Conservation (phyloP, 805 yeast genomes). For the Lipomyces sp. region DNA sequence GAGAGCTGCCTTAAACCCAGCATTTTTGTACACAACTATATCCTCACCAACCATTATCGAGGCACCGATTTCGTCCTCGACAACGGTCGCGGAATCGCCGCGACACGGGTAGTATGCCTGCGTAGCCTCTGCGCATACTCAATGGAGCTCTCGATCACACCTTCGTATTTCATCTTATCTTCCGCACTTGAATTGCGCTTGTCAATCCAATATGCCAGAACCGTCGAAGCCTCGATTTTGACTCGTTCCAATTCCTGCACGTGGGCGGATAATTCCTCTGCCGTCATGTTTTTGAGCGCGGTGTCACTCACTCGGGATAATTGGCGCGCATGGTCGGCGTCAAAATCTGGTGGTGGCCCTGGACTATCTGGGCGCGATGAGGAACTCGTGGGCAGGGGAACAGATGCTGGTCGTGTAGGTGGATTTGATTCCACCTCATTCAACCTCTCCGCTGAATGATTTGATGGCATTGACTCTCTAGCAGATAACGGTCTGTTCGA, state of each 20-base stretch:
- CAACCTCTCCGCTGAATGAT: not conserved
- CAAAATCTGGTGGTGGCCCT: conserved; percentile 26
- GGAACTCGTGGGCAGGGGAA: not conserved
- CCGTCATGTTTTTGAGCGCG: conserved; percentile 47
- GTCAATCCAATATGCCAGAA: conserved; percentile 58
- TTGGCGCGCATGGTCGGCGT: conserved; percentile 38
- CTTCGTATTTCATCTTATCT: conserved; percentile 79
- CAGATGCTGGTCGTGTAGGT: not conserved
- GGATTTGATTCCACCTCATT: not conserved
- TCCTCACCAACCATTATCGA: not conserved
- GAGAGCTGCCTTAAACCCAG: not conserved
- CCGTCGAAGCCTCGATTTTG: conserved; percentile 48
- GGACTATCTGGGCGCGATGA: conserved; percentile 16
- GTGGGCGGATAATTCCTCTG: conserved; percentile 49
- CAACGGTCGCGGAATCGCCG: conserved; percentile 33
- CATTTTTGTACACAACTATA: not conserved
- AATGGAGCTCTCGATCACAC: conserved; percentile 85
- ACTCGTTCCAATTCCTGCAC: conserved; percentile 46
- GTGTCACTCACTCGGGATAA: conserved; percentile 46
- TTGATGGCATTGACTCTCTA: not conserved
- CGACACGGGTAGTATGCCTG: conserved; percentile 46
- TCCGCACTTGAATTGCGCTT: conserved; percentile 55
- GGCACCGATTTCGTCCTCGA: conserved; percentile 19
- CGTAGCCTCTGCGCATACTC: conserved; percentile 86
- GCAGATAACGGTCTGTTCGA: conserved; percentile 1